Percentiles rank a stretch among this genome's conserved stretches.
Evolutionary conservation across 129 eudicot species (phyloP).

Genomic region (Flaveria brownii): DNA sequence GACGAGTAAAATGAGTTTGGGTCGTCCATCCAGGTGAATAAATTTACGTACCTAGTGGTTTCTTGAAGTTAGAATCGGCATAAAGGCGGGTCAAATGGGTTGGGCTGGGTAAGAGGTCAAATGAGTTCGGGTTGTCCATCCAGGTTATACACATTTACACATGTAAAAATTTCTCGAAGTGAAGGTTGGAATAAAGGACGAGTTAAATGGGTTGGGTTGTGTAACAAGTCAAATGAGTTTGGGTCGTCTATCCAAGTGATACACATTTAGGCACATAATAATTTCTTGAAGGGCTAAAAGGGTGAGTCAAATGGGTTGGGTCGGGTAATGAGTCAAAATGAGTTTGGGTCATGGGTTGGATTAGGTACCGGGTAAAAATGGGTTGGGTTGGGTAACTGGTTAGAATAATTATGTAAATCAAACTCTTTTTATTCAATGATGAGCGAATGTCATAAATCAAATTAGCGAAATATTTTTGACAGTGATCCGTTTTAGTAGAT

Average conservation of each 20-base stretch:
- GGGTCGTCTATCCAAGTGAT: too few relatives aligned
- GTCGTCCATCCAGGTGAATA: constrained; percentile 65
- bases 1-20: background rate
- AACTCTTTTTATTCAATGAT: background rate
- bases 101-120: too few relatives aligned
- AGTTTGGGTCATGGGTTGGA: background rate
- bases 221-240: background rate
- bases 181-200: background rate
- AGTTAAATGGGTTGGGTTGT: background rate
- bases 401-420: background rate
- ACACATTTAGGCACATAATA: too few relatives aligned
- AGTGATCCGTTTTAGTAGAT: background rate
- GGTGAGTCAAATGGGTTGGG: background rate
- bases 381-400: too few relatives aligned
- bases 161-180: background rate
- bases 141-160: constrained; percentile 38
- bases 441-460: background rate
- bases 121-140: constrained; percentile 42
- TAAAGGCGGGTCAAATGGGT: background rate
- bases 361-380: background rate
- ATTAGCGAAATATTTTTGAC: background rate
- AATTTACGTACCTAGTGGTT: background rate
- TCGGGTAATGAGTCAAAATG: background rate
- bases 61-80: background rate
- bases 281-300: too few relatives aligned